A percentile compares a stretch with the other conserved stretches of the same genome.
phyloP scores from a whole-genome alignment of 768 basidiomycete species.

The Podaxis sp. region DNA sequence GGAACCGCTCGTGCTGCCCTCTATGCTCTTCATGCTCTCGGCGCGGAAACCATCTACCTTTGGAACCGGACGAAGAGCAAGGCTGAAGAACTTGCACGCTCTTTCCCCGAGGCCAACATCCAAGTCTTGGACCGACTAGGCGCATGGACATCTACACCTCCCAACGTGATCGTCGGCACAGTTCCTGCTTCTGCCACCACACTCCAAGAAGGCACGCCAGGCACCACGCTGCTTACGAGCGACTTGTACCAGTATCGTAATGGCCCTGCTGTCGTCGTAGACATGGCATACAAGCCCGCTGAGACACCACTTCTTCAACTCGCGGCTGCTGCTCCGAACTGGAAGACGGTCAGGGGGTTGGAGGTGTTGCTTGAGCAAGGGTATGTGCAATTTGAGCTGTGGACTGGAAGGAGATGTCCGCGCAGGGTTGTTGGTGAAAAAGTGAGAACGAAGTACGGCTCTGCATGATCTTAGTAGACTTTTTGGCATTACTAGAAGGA shows the following conservation, averaged over 20 bases:
- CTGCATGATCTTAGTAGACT: slow-evolving; percentile 1
- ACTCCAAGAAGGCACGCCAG: slow-evolving; percentile 24
- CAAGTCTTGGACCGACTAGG: slow-evolving; percentile 60
- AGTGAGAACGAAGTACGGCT: slow-evolving; percentile 48
- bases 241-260: slow-evolving; percentile 54
- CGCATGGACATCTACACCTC: slow-evolving; percentile 49
- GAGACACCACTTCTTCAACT: slow-evolving; percentile 77
- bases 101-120: slow-evolving; percentile 68
- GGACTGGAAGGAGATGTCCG: slow-evolving; percentile 74
- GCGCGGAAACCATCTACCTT: slow-evolving; percentile 72
- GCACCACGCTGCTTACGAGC: slow-evolving; percentile 50
- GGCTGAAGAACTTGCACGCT: slow-evolving; percentile 64
- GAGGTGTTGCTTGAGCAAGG: slow-evolving; percentile 90
- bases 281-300: slow-evolving; percentile 93
- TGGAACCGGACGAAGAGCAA: slow-evolving; percentile 83
- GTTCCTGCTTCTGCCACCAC: slow-evolving; percentile 73
- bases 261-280: slow-evolving; percentile 70
- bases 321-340: slow-evolving; percentile 52
- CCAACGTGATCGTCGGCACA: slow-evolving; percentile 83
- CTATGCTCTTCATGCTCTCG: slow-evolving; percentile 77
- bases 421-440: slow-evolving; percentile 36
- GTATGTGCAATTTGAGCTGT: slow-evolving; percentile 78
- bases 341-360: slow-evolving; percentile 76
- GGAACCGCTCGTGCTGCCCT: slow-evolving; percentile 95
- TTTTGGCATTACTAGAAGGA: slow-evolving; percentile 1